Conservation (phyloP, 2,329 filamentous ascomycete species). For the Colletotrichum spinosum region DNA sequence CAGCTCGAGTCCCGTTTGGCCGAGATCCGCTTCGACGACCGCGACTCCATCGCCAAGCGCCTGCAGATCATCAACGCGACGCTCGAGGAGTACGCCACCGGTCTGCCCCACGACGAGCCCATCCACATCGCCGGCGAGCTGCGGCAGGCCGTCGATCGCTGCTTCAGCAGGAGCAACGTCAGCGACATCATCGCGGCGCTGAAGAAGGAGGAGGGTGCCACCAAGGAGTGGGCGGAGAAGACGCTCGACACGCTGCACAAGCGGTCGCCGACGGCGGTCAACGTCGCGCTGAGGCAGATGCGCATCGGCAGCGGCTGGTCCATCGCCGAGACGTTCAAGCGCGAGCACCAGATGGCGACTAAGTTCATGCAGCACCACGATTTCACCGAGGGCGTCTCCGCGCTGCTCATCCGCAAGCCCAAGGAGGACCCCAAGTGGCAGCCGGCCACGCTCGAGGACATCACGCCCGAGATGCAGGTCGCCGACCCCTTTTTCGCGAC, state of each 20-base stretch:
- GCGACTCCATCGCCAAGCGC: slow-evolving; percentile 71
- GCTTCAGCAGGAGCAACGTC: slow-evolving; percentile 77
- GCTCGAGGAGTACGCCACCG: slow-evolving; percentile 91
- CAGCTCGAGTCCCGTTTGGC: slow-evolving; percentile 86
- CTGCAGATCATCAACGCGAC: slow-evolving; percentile 83
- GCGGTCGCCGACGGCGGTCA: slow-evolving; percentile 87
- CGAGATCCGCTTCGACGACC: slow-evolving; percentile 89
- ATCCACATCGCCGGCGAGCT: slow-evolving; percentile 76
- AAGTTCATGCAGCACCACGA: slow-evolving; percentile 93
- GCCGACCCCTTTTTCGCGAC: slow-evolving; percentile 76
- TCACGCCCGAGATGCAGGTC: slow-evolving; percentile 66
- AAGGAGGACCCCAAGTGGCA: slow-evolving; percentile 81
- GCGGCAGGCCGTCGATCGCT: slow-evolving; percentile 86
- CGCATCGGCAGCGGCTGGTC: slow-evolving; percentile 79
- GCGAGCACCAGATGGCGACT: slow-evolving; percentile 85
- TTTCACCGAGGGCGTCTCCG: slow-evolving; percentile 91
- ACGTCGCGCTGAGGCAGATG: slow-evolving; percentile 88
- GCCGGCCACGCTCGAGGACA: slow-evolving; percentile 77
- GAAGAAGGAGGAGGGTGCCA: slow-evolving; percentile 61
- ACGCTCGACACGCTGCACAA: slow-evolving; percentile 80
- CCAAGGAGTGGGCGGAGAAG: slow-evolving; percentile 80
- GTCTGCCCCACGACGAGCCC: slow-evolving; percentile 80
- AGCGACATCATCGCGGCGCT: slow-evolving; percentile 78
- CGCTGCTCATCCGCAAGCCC: slow-evolving; percentile 72
- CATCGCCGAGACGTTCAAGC: slow-evolving; percentile 86